These are phyloP conservation scores for Bothriochloa decipiens DNA, from an alignment of 176 grass and related monocot genomes.

Conservation along the genomic window DNA sequence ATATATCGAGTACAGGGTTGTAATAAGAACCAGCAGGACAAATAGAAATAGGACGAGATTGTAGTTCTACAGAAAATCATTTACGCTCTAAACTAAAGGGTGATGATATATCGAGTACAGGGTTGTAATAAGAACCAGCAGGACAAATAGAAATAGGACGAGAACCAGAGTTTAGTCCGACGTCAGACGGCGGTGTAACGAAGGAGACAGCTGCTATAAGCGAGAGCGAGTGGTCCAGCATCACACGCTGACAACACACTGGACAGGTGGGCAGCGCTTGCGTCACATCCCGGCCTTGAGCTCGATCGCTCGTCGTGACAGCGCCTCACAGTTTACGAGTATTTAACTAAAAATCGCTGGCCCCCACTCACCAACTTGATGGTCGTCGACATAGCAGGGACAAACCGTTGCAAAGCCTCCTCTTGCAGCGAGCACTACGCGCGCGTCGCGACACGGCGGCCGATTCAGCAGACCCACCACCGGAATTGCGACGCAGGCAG, in stretches of 20 bases:
- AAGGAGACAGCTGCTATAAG: background rate
- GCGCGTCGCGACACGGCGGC: background rate
- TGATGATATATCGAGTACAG: too few species aligned
- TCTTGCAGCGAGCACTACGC: background rate
- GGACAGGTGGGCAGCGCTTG: slow-evolving; percentile 34
- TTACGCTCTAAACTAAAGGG: too few species aligned
- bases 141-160: slow-evolving; percentile 31
- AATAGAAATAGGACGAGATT: slow-evolving; percentile 7
- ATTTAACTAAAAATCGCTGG: slow-evolving; percentile 1
- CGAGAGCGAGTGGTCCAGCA: slow-evolving; percentile 12
- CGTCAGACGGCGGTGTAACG: background rate
- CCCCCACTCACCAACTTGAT: slow-evolving; percentile 8
- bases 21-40: too few species aligned
- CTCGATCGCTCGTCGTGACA: background rate
- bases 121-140: too few species aligned
- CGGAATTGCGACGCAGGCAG: background rate
- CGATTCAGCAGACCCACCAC: background rate
- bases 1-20: too few species aligned
- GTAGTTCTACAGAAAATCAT: too few species aligned
- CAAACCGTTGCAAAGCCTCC: background rate
- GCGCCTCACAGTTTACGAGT: background rate
- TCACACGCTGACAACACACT: slow-evolving; percentile 22
- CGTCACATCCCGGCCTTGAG: slow-evolving; percentile 18
- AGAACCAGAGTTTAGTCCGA: slow-evolving; percentile 28
- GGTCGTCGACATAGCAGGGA: slow-evolving; percentile 3